Conservation (phyloP, 164 flowering plant species). For the Piper longum region DNA sequence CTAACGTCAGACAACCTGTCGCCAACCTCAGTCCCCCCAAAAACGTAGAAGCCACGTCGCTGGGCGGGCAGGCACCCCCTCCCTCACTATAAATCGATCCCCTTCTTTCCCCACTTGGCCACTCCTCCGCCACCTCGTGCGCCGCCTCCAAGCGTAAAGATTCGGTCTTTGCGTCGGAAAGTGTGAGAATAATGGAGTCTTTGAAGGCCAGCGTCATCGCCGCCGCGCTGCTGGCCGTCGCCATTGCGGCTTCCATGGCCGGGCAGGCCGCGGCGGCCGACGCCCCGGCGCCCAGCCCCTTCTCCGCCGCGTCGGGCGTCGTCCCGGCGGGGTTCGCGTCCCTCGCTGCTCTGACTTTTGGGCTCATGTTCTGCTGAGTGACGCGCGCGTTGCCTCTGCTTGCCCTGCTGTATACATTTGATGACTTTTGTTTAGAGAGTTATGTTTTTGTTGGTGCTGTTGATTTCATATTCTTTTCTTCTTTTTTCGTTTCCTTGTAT, state of each 20-base stretch:
- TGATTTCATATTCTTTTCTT: background rate
- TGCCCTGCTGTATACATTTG: background rate
- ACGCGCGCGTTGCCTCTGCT: background rate
- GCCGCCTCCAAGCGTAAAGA: background rate
- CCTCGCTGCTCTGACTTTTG: background rate
- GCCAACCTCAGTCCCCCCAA: background rate
- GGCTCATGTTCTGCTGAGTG: constrained; percentile 7
- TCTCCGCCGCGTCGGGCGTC: constrained; percentile 1
- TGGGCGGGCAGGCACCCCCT: background rate
- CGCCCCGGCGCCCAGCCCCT: constrained; percentile 16
- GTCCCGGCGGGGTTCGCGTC: constrained; percentile 2
- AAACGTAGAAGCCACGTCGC: background rate
- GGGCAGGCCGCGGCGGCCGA: constrained; percentile 15
- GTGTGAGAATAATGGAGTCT: constrained; percentile 20
- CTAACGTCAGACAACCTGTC: background rate
- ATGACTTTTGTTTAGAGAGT: too few species aligned
- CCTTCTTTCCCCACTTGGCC: background rate
- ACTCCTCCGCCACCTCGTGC: background rate
- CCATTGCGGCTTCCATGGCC: constrained; percentile 23
- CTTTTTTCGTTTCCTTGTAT: background rate
- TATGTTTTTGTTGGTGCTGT: background rate
- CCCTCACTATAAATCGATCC: background rate
- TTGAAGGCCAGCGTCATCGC: constrained; percentile 18
- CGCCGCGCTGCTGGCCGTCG: constrained; percentile 5
- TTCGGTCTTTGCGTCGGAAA: background rate